Conservation (phyloP, 1,139 yeast species). For the Scheffersomyces titani region DNA sequence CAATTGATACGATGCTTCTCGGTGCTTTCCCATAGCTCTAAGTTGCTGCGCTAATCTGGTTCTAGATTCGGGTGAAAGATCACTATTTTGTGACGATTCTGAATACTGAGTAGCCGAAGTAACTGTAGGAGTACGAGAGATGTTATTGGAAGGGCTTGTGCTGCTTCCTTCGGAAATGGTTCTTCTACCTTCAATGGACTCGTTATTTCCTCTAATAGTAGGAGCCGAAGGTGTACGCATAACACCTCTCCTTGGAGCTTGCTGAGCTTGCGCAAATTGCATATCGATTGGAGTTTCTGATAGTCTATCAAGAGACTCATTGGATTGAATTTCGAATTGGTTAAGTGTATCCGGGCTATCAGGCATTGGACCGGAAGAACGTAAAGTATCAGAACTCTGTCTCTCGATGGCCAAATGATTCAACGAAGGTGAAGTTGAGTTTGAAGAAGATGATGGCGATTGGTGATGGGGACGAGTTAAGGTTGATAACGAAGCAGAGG, state of each 20-base stretch:
- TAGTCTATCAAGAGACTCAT: background rate
- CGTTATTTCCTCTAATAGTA: conserved; percentile 2
- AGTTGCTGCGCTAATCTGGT: conserved; percentile 55
- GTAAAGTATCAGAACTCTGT: background rate
- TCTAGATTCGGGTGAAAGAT: conserved; percentile 43
- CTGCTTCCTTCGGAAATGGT: conserved; percentile 8
- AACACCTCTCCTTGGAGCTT: background rate
- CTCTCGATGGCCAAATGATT: background rate
- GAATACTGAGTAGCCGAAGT: background rate
- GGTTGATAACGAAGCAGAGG: background rate
- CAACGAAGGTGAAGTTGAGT: background rate
- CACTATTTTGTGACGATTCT: conserved; percentile 2
- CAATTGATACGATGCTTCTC: conserved; percentile 71
- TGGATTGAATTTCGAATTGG: background rate
- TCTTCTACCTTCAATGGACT: conserved; percentile 7
- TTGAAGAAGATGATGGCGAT: background rate
- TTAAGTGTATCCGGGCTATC: background rate
- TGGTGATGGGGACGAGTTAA: background rate
- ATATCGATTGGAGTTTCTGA: background rate
- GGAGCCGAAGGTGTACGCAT: conserved; percentile 19
- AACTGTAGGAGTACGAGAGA: conserved; percentile 1
- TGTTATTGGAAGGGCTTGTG: conserved; percentile 8
- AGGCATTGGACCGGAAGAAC: background rate
- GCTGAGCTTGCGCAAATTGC: background rate
- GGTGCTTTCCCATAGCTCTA: conserved; percentile 58